Percentiles rank a stretch among this genome's conserved stretches.
These are phyloP conservation scores for Diaporthe ampelina DNA, from an alignment of 2,329 filamentous ascomycete genomes.

Conservation along the genomic window DNA sequence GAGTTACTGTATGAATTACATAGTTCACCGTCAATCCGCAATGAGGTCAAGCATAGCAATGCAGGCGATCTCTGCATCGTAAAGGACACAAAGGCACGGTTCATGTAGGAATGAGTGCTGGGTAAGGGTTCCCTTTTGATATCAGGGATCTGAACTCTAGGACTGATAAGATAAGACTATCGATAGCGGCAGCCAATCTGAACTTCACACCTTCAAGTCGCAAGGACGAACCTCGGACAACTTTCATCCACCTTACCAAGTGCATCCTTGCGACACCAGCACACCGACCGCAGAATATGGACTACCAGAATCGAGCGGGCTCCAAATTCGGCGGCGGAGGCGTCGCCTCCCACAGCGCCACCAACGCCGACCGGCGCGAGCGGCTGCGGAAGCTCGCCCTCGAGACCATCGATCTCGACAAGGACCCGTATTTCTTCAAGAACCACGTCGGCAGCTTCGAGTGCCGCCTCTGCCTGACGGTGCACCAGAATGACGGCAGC, in stretches of 20 bases:
- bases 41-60: no score
- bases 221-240: background rate
- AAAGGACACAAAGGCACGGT: no score
- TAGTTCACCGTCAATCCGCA: no score
- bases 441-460: conserved; percentile 99
- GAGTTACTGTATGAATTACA: no score
- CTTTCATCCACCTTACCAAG: background rate
- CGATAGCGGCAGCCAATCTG: conserved; percentile 8
- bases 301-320: conserved; percentile 91
- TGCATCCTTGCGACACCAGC: background rate
- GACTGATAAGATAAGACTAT: conserved; percentile 13
- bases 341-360: conserved; percentile 92
- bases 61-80: no score
- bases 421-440: conserved; percentile 99
- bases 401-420: conserved; percentile 98
- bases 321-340: conserved; percentile 98
- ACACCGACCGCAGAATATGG: conserved; percentile 60
- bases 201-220: background rate
- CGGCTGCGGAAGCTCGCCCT: conserved; percentile 97
- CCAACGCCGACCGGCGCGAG: conserved; percentile 96
- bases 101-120: no score
- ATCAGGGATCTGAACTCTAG: background rate
- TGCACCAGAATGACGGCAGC: conserved; percentile 98
- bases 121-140: background rate
- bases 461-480: conserved; percentile 95